Evolutionary conservation across 345 rosid genomes (phyloP).

Genomic region (Linum lewisii): DNA sequence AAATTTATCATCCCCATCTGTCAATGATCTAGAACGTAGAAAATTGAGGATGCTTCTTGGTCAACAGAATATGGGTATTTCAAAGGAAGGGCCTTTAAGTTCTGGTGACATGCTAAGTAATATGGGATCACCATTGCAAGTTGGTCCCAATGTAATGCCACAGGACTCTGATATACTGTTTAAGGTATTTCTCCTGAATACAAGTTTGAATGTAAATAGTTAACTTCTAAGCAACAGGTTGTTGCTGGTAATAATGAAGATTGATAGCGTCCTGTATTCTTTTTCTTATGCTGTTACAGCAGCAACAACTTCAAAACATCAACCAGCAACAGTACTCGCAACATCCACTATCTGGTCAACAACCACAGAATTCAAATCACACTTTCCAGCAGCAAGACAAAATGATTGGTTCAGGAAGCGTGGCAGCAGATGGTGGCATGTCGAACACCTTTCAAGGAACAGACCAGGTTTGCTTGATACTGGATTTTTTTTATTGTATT

Average conservation of each 20-base stretch:
- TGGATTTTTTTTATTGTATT: not conserved
- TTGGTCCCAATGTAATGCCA: slow-evolving; percentile 25
- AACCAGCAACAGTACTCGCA: slow-evolving; percentile 31
- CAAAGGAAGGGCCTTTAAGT: slow-evolving; percentile 29
- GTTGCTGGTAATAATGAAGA: not conserved
- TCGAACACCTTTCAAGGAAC: slow-evolving; percentile 36
- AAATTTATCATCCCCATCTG: slow-evolving; percentile 32
- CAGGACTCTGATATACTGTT: slow-evolving; percentile 35
- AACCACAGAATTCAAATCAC: slow-evolving; percentile 34
- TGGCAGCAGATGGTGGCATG: slow-evolving; percentile 34
- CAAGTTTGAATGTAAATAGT: not conserved
- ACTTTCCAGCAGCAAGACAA: slow-evolving; percentile 37
- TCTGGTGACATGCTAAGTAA: slow-evolving; percentile 31
- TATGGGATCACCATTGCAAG: slow-evolving; percentile 31
- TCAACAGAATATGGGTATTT: slow-evolving; percentile 31
- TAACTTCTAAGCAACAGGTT: not conserved
- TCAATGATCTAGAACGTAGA: slow-evolving; percentile 39
- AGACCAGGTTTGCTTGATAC: slow-evolving; percentile 30
- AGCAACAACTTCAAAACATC: slow-evolving; percentile 35
- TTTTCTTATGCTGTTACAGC: slow-evolving; percentile 23
- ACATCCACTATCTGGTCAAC: slow-evolving; percentile 35
- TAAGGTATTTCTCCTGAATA: slow-evolving; percentile 27
- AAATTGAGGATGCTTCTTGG: slow-evolving; percentile 40
- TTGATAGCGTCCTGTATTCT: slow-evolving; percentile 10
- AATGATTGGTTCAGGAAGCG: slow-evolving; percentile 26